Conservation (phyloP, 2,329 filamentous ascomycete species). For the Aspergillus jensenii region DNA sequence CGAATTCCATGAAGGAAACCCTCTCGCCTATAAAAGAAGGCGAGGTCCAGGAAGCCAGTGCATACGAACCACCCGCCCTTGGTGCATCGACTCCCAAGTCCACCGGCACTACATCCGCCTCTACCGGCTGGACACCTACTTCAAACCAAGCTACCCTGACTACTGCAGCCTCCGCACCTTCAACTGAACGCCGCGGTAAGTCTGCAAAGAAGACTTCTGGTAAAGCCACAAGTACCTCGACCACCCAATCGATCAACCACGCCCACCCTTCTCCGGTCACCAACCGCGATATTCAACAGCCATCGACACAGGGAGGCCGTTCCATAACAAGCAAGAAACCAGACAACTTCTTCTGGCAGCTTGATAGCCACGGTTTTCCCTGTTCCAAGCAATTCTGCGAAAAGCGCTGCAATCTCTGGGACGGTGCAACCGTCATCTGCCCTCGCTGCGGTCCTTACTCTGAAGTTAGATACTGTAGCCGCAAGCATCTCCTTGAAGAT, state of each 20-base stretch:
- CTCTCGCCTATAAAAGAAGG: slow-evolving; percentile 15
- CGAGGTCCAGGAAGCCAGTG: not conserved
- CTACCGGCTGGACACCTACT: slow-evolving; percentile 9
- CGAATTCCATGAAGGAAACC: slow-evolving; percentile 8
- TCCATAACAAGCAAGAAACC: slow-evolving; percentile 14
- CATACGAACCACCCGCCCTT: slow-evolving; percentile 1
- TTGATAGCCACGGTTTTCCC: slow-evolving; percentile 53
- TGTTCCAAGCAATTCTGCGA: slow-evolving; percentile 30
- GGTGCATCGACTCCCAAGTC: slow-evolving; percentile 12
- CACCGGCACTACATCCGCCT: slow-evolving; percentile 3
- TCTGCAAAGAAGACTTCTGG: not conserved
- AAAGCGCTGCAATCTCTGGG: slow-evolving; percentile 31
- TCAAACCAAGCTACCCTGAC: slow-evolving; percentile 8
- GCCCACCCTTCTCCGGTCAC: not conserved
- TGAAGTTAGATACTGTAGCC: slow-evolving; percentile 39
- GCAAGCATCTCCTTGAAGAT: slow-evolving; percentile 36
- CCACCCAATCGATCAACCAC: not conserved
- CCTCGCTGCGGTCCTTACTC: slow-evolving; percentile 42
- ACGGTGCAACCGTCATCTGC: slow-evolving; percentile 36
- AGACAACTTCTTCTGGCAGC: slow-evolving; percentile 36
- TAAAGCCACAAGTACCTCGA: not conserved
- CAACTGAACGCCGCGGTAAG: not conserved
- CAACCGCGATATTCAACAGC: not conserved
- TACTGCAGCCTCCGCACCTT: slow-evolving; percentile 7
- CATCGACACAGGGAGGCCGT: not conserved